phyloP scores from a whole-genome alignment of 306 rosid species.

The Crotalaria pallida region DNA sequence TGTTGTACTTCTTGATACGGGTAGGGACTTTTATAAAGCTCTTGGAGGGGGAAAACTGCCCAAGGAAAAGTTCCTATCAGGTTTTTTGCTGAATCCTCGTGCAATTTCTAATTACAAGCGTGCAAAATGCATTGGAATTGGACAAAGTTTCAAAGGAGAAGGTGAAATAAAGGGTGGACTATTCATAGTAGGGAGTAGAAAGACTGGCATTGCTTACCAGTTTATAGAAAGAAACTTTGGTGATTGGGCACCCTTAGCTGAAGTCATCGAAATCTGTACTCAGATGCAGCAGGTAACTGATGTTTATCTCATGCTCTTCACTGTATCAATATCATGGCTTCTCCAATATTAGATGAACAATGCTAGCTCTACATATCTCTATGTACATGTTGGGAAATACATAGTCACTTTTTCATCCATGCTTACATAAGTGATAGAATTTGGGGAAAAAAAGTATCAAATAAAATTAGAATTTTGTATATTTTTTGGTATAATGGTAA shows the following conservation, averaged over 20 bases:
- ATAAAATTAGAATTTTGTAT: too few relatives aligned
- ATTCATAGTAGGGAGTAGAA: slow-evolving; percentile 61
- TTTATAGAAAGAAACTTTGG: slow-evolving; percentile 91
- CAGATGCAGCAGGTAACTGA: slow-evolving; percentile 62
- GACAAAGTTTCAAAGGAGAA: slow-evolving; percentile 73
- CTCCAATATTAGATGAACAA: neutral
- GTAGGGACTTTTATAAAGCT: slow-evolving; percentile 65
- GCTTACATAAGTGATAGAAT: too few relatives aligned
- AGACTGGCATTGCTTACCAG: slow-evolving; percentile 77
- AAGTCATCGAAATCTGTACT: slow-evolving; percentile 69
- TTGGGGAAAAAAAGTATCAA: too few relatives aligned
- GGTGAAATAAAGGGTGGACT: slow-evolving; percentile 95
- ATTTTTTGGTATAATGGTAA: too few relatives aligned
- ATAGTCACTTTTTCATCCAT: too few relatives aligned
- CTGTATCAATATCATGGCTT: neutral
- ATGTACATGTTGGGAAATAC: too few relatives aligned
- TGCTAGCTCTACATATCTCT: too few relatives aligned
- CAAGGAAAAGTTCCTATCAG: slow-evolving; percentile 77
- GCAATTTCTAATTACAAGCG: slow-evolving; percentile 80
- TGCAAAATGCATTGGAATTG: slow-evolving; percentile 58
- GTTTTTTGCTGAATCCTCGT: slow-evolving; percentile 69
- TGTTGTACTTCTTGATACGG: slow-evolving; percentile 49
- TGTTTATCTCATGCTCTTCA: neutral
- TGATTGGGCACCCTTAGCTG: slow-evolving; percentile 86
- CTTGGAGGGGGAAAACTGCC: slow-evolving; percentile 83